These are phyloP conservation scores for Gleditsia sinensis DNA, from an alignment of 306 rosid genomes.

Conservation along the genomic window DNA sequence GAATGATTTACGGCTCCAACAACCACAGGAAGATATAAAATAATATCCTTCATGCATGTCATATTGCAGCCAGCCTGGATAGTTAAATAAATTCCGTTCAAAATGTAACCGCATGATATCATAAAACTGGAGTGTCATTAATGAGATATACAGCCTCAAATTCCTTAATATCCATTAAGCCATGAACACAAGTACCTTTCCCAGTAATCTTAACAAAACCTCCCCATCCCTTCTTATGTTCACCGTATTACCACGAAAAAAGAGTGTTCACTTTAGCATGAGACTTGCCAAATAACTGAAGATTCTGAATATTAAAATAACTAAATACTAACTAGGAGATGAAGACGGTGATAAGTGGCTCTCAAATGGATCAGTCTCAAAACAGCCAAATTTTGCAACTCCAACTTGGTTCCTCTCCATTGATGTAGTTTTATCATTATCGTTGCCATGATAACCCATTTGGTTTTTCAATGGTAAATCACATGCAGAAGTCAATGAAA, in stretches of 20 bases:
- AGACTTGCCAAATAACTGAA: neutral
- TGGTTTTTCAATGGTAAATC: constrained; percentile 23
- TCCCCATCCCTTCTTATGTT: no score
- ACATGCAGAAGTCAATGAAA: neutral
- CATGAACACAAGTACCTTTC: no score
- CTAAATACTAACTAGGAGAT: constrained; percentile 29
- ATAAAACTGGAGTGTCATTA: neutral
- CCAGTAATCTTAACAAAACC: no score
- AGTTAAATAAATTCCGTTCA: neutral
- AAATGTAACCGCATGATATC: neutral
- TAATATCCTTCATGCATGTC: neutral
- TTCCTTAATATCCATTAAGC: no score
- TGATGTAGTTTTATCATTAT: constrained; percentile 22
- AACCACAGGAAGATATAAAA: neutral
- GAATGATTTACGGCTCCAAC: neutral
- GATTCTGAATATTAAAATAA: neutral
- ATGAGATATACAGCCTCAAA: no score
- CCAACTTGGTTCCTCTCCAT: neutral
- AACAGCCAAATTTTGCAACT: constrained; percentile 13
- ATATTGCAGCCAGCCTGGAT: no score
- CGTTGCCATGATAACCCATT: constrained; percentile 43
- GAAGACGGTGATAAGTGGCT: constrained; percentile 35
- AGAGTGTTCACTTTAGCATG: neutral
- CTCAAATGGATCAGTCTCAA: constrained; percentile 51
- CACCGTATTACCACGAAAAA: no score